phyloP scores from a whole-genome alignment of 257 asterid species.

The Thymus mandschuricus region DNA sequence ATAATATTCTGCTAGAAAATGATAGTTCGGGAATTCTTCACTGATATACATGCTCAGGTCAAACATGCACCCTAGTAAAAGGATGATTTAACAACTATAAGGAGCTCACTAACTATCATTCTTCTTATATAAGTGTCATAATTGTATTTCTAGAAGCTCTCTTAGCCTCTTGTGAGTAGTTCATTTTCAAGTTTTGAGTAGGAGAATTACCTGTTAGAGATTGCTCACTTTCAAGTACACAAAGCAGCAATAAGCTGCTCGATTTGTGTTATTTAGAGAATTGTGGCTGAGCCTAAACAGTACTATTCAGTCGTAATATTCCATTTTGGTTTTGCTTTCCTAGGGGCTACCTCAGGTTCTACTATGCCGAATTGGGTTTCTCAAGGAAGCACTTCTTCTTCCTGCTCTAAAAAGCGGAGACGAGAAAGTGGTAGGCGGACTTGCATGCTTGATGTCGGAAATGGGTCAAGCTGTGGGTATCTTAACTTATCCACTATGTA shows the following conservation, averaged over 20 bases:
- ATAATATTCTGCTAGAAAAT: conserved; percentile 22
- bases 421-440: conserved; percentile 72
- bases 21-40: background rate
- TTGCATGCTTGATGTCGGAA: conserved; percentile 91
- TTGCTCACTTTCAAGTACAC: no score
- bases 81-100: background rate
- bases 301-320: conserved; percentile 18
- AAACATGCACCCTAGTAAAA: background rate
- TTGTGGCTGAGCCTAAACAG: conserved; percentile 22
- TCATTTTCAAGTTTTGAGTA: no score
- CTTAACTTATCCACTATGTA: conserved; percentile 17
- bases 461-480: conserved; percentile 90
- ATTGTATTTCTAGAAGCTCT: no score
- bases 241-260: no score
- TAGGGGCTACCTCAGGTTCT: conserved; percentile 80
- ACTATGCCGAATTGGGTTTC: conserved; percentile 69
- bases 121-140: background rate
- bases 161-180: no score
- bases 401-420: conserved; percentile 84
- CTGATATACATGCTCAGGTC: background rate
- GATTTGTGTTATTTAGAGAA: conserved; percentile 10
- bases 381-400: conserved; percentile 72
- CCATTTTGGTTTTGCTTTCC: conserved; percentile 38
- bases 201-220: no score
- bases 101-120: background rate